Conservation (phyloP, 2,329 filamentous ascomycete genomes). For the Shiraia bambusicola region DNA sequence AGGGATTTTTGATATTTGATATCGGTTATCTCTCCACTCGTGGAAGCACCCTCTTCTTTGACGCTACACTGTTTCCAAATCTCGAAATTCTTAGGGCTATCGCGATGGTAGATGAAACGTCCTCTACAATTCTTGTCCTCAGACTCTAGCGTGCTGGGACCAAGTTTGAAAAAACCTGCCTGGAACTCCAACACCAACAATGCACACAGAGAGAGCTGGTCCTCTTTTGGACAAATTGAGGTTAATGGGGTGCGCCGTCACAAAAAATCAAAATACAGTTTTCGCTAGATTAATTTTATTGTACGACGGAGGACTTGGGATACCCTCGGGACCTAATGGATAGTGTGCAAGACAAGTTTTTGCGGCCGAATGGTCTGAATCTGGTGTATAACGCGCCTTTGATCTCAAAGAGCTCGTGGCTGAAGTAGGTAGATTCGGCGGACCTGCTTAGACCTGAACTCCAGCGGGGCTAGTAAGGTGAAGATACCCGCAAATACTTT, state of each 20-base stretch:
- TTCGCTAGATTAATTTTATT: neutral
- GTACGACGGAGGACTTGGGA: neutral
- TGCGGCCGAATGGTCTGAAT: slow-evolving; percentile 6
- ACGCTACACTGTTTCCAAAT: slow-evolving; percentile 14
- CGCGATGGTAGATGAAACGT: slow-evolving; percentile 8
- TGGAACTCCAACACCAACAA: slow-evolving; percentile 7
- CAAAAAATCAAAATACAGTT: slow-evolving; percentile 10
- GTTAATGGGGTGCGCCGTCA: slow-evolving; percentile 8
- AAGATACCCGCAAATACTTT: no score
- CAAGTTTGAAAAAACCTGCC: slow-evolving; percentile 7
- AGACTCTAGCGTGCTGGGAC: slow-evolving; percentile 8
- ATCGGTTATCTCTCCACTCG: slow-evolving; percentile 6
- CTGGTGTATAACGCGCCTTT: slow-evolving; percentile 7
- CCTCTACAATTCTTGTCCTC: slow-evolving; percentile 1
- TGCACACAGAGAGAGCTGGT: slow-evolving; percentile 9
- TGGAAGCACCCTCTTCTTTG: slow-evolving; percentile 5
- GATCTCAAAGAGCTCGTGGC: neutral
- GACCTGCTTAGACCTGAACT: no score
- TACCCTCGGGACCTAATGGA: slow-evolving; percentile 19
- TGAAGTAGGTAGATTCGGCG: no score
- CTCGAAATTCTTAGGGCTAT: slow-evolving; percentile 12
- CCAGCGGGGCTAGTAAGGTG: no score
- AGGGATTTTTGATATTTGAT: no score
- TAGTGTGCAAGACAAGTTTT: slow-evolving; percentile 5
- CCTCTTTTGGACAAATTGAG: slow-evolving; percentile 9